Percentiles rank a stretch among this genome's conserved stretches.
Conservation (phyloP, 192 early-diverging fungal genomes). For the Phycomyces blakesleeanus region DNA sequence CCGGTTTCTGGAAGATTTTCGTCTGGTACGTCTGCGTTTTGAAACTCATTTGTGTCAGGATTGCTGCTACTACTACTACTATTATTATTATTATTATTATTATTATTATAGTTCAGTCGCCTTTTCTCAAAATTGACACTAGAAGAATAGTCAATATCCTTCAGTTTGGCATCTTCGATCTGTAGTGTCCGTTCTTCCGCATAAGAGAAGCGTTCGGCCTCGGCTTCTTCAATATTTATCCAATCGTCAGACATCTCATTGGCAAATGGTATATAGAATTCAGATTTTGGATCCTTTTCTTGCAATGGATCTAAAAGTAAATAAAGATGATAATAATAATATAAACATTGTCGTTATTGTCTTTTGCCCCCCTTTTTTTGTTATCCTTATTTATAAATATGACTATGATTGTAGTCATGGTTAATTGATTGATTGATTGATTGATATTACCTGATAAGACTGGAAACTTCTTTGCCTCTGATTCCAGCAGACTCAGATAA, state of each 20-base stretch:
- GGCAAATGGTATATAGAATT: not conserved
- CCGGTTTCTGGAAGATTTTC: no score
- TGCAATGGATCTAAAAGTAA: not conserved
- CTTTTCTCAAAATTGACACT: not conserved
- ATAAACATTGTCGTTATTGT: not conserved
- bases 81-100: no score
- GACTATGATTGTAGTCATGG: not conserved
- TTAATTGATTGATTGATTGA: not conserved
- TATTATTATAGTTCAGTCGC: no score
- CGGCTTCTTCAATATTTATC: not conserved
- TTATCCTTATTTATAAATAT: not conserved
- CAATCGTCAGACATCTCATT: not conserved
- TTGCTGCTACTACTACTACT: no score
- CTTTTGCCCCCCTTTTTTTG: not conserved
- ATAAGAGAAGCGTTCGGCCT: not conserved
- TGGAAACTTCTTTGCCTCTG: not conserved
- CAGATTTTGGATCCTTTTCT: not conserved
- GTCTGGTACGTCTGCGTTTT: no score
- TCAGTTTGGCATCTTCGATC: not conserved
- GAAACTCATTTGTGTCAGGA: no score
- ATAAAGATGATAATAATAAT: not conserved
- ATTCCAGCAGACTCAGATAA: conserved; percentile 7
- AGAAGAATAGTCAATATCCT: not conserved
- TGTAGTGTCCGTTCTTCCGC: not conserved
- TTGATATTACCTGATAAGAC: not conserved